phyloP scores from a whole-genome alignment of 192 early-diverging fungal species.

The Funneliformis mosseae region DNA sequence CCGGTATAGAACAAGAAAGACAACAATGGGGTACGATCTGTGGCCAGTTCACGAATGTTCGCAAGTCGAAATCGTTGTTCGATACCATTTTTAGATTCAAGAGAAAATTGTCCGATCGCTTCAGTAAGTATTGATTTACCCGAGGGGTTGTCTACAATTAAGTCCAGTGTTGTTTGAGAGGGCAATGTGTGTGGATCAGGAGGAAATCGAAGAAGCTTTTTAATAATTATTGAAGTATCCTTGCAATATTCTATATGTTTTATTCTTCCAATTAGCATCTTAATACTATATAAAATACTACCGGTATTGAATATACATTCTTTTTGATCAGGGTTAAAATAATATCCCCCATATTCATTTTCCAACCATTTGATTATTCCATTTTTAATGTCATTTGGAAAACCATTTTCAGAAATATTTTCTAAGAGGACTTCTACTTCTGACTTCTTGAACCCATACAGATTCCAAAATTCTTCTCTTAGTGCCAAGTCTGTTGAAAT shows the following conservation, averaged over 20 bases:
- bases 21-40: slow-evolving; percentile 23
- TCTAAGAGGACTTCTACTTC: slow-evolving; percentile 23
- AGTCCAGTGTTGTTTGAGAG: not conserved
- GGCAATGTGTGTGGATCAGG: slow-evolving; percentile 9
- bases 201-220: slow-evolving; percentile 15
- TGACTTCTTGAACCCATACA: slow-evolving; percentile 29
- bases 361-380: slow-evolving; percentile 32
- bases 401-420: slow-evolving; percentile 11
- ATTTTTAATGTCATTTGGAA: slow-evolving; percentile 17
- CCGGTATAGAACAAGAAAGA: slow-evolving; percentile 29
- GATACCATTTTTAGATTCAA: slow-evolving; percentile 14
- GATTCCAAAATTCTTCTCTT: slow-evolving; percentile 25
- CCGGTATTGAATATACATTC: slow-evolving; percentile 15
- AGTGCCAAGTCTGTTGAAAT: slow-evolving; percentile 8
- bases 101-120: not conserved
- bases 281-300: slow-evolving; percentile 5
- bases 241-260: slow-evolving; percentile 6
- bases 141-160: not conserved
- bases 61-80: slow-evolving; percentile 6
- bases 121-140: slow-evolving; percentile 21
- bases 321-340: slow-evolving; percentile 13
- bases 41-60: slow-evolving; percentile 5
- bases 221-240: slow-evolving; percentile 22
- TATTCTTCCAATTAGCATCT: not conserved
- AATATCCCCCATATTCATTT: slow-evolving; percentile 18